Evolutionary conservation across 2,329 filamentous ascomycete species (phyloP).

Genomic region (Coniochaeta sp.): DNA sequence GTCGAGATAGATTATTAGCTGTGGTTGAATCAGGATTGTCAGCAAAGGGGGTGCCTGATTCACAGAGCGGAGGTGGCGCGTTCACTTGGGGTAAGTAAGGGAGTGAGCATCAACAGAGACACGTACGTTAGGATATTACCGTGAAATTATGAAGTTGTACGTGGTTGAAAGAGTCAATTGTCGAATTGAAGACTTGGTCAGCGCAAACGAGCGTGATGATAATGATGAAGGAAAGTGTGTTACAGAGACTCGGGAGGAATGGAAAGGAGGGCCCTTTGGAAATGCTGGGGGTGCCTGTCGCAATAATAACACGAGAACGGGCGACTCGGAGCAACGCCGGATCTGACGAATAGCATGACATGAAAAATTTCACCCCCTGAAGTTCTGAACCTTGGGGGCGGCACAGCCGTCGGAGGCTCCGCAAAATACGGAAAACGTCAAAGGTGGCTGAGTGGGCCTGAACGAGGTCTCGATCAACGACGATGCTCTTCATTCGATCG

Average conservation of each 20-base stretch:
- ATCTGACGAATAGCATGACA: not conserved
- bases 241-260: not conserved
- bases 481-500: not conserved
- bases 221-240: not conserved
- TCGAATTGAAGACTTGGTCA: not conserved
- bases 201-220: not conserved
- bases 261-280: not conserved
- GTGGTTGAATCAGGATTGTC: not conserved
- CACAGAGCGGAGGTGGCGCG: not conserved
- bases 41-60: not conserved
- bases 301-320: not conserved
- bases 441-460: not conserved
- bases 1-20: not conserved
- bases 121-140: not conserved
- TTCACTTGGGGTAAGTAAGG: not conserved
- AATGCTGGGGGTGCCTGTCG: not conserved
- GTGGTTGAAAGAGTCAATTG: not conserved
- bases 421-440: not conserved
- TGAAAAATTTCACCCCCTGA: not conserved
- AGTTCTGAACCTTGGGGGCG: not conserved
- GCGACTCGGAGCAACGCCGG: not conserved
- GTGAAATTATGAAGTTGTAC: not conserved
- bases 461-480: not conserved
- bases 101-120: not conserved
- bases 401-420: not conserved